phyloP scores from a whole-genome alignment of 2,329 filamentous ascomycete species.

The Fusarium buxicola region DNA sequence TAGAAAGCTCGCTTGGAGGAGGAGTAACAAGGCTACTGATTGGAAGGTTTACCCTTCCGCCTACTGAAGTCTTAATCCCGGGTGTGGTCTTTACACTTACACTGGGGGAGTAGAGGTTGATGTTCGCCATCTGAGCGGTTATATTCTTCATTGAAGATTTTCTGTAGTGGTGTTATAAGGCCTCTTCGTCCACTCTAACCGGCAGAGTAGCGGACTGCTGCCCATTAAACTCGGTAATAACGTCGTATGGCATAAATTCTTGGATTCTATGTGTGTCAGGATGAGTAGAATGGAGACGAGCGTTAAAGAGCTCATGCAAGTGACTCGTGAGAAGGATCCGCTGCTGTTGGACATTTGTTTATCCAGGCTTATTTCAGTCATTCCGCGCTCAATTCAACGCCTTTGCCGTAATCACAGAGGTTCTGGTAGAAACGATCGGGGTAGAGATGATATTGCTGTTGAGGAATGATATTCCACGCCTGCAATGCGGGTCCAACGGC shows the following conservation, averaged over 20 bases:
- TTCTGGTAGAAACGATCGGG: conserved; percentile 1
- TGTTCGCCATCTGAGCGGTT: background rate
- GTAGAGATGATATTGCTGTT: conserved; percentile 37
- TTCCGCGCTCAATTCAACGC: background rate
- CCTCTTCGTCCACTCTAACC: conserved; percentile 7
- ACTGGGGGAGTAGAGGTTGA: background rate
- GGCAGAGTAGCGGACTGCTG: background rate
- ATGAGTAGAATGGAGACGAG: conserved; percentile 35
- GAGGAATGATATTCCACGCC: conserved; percentile 39
- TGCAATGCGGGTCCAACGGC: conserved; percentile 29
- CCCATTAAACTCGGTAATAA: conserved; percentile 3
- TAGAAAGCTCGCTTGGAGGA: background rate
- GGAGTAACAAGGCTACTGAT: background rate
- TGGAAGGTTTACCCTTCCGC: background rate
- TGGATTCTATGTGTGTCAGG: conserved; percentile 31
- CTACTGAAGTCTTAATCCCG: background rate
- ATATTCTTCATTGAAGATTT: conserved; percentile 38
- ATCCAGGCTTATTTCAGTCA: conserved; percentile 5
- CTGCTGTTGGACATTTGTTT: conserved; percentile 12
- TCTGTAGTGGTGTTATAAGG: conserved; percentile 33
- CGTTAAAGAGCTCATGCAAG: conserved; percentile 35
- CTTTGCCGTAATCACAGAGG: background rate
- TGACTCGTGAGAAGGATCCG: conserved; percentile 35
- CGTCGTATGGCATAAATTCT: conserved; percentile 10
- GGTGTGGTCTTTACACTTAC: background rate